Percentiles rank a stretch among this genome's conserved stretches.
These are phyloP conservation scores for Verticillium isaacii DNA, from an alignment of 2,329 filamentous ascomycete genomes.

Conservation along the genomic window DNA sequence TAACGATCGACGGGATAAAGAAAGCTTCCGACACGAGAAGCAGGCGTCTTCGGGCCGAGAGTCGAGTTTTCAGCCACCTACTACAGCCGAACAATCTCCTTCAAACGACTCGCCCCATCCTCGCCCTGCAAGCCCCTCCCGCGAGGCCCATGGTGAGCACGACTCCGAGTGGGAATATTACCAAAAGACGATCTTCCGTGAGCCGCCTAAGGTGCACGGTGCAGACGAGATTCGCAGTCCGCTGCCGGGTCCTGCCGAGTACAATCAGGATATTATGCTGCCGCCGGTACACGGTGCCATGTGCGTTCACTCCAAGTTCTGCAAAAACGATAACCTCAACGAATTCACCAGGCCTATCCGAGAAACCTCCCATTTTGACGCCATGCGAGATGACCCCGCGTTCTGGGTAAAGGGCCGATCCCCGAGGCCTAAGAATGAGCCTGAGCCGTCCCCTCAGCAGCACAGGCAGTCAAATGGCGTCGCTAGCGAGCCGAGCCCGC, in stretches of 20 bases:
- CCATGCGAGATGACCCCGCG: constrained; percentile 36
- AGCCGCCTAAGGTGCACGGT: constrained; percentile 24
- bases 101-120: neutral
- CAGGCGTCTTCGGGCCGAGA: neutral
- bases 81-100: neutral
- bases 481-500: neutral
- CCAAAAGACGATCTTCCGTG: constrained; percentile 30
- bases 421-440: neutral
- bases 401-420: constrained; percentile 24
- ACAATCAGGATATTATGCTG: constrained; percentile 39
- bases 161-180: constrained; percentile 32
- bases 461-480: neutral
- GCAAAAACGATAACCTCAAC: constrained; percentile 34
- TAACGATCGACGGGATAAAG: neutral
- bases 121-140: neutral
- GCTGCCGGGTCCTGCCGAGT: constrained; percentile 27
- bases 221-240: constrained; percentile 45
- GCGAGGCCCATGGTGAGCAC: neutral
- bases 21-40: neutral
- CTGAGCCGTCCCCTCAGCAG: neutral
- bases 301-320: constrained; percentile 39
- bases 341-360: constrained; percentile 38
- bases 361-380: constrained; percentile 32
- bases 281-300: constrained; percentile 37
- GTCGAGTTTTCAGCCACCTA: neutral